phyloP scores from a whole-genome alignment of 2,329 filamentous ascomycete genomes.

The Akanthomyces lecanii region DNA sequence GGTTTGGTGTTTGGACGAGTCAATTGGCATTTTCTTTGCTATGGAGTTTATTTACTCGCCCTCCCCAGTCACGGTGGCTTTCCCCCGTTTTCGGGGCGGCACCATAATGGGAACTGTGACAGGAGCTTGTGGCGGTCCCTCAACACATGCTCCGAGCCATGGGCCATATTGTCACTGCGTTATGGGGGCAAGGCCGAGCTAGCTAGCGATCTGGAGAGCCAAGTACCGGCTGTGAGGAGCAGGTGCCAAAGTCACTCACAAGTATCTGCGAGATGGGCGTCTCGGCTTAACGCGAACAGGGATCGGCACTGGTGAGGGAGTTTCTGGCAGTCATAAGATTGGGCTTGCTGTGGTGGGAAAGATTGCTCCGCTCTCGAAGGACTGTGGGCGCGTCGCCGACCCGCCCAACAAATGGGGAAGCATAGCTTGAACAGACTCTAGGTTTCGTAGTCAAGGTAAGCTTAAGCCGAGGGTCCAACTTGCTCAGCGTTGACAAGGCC shows the following conservation, averaged over 20 bases:
- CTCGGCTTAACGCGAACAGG: conserved; percentile 14
- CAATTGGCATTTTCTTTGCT: neutral
- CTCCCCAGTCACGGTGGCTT: neutral
- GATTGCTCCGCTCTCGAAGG: conserved; percentile 7
- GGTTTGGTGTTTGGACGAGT: neutral
- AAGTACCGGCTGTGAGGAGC: neutral
- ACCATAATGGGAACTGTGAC: neutral
- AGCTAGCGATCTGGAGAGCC: neutral
- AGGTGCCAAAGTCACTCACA: conserved; percentile 20
- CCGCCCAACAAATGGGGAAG: conserved; percentile 14
- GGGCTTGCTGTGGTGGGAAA: neutral
- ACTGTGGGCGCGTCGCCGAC: neutral
- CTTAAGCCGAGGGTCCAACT: conserved; percentile 11
- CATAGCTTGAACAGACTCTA: neutral
- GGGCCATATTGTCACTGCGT: neutral
- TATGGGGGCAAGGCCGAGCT: neutral
- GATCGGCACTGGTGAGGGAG: conserved; percentile 16
- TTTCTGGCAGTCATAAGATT: conserved; percentile 2
- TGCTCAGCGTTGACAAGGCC: neutral
- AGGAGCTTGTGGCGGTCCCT: neutral
- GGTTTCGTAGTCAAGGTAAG: neutral
- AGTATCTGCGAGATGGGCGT: neutral
- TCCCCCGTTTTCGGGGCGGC: conserved; percentile 6
- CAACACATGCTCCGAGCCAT: conserved; percentile 1
- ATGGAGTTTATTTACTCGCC: neutral